Evolutionary conservation across 1,139 yeast species (phyloP), one percentile per base, ranked within the genome.

Genomic region (Suhomyces wounanorum): DNA sequence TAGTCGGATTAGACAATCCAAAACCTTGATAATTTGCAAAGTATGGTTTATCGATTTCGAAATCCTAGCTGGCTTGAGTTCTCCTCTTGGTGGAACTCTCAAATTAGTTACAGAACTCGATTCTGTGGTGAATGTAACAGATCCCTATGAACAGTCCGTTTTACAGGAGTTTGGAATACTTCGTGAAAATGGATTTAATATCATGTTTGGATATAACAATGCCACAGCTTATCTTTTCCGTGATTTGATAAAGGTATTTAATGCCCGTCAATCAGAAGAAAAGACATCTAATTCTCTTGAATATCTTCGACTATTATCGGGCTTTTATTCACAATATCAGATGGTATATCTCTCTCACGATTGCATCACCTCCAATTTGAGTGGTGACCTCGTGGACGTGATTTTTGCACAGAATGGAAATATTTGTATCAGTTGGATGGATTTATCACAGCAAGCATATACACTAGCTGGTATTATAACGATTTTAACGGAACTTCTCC

Each of bases 31-130:
- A 25, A 79, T 87, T 46, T 87, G 92, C 59, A 82, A 85, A 55
- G 73, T 79, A 44, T 87, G 94, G 94, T 84, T 82, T 57, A 75
- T 81, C 35, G 81, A 84, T 3, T 81, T 85, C 62, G 94, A 87
- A 62, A 74, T 86, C 1, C 72, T 87, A 51, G 92, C 94, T 0
- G 87, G 88, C 1, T 65, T 85, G 39, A 79, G 87, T 42, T 82
- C 87, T 14, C 78, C 78, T 8, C 68, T 72, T 37, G 94, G 94
- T 30, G 94, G 94, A 2, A 84, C 91, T 0, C 67, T 85, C 44
- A 75, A 77, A 28, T 72, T 78, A 28, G 83, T 81, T 44, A 73
- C 62, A 18, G 80, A 84, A 52, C 68, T 84, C 38, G 81, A 82
- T 48, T 66, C 73, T 17, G 74, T 84, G 50, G 70, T 83, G 52